phyloP scores from a whole-genome alignment of 495 filamentous ascomycete genomes.

The Echria macrotheca region DNA sequence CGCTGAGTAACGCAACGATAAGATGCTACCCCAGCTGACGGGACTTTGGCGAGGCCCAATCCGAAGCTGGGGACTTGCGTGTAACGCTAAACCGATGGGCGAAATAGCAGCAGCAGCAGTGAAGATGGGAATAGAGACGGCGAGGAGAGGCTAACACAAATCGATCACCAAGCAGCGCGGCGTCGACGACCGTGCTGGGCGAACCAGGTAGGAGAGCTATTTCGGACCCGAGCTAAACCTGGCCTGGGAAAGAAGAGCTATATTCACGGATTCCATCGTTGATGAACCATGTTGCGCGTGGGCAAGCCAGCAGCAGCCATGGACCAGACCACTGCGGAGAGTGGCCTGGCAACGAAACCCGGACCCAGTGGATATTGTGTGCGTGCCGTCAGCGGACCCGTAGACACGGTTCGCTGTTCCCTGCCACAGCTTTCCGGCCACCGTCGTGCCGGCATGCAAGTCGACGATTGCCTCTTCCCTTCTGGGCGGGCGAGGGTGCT shows the following conservation, averaged over 20 bases:
- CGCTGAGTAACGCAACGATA: slow-evolving; percentile 2
- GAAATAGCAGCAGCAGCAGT: background rate
- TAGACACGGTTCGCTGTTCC: background rate
- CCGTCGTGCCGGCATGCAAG: background rate
- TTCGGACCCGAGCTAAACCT: background rate
- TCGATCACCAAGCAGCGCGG: background rate
- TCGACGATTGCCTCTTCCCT: background rate
- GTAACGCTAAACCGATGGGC: background rate
- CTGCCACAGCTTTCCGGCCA: background rate
- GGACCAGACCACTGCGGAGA: too few relatives aligned
- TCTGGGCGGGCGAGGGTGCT: background rate
- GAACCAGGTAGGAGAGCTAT: background rate
- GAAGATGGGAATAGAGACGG: slow-evolving; percentile 4
- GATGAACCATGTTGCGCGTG: background rate
- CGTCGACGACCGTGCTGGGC: background rate
- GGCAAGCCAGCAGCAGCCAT: too few relatives aligned
- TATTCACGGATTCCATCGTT: background rate
- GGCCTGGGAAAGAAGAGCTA: background rate
- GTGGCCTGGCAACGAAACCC: background rate
- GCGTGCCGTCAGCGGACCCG: background rate
- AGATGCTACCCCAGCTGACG: slow-evolving; percentile 2
- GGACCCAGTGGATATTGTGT: too few relatives aligned
- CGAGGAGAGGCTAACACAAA: background rate
- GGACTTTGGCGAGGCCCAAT: background rate
- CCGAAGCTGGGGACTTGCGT: background rate